Evolutionary conservation across 345 rosid genomes (phyloP).

Genomic region (Eucalyptus pauciflora): DNA sequence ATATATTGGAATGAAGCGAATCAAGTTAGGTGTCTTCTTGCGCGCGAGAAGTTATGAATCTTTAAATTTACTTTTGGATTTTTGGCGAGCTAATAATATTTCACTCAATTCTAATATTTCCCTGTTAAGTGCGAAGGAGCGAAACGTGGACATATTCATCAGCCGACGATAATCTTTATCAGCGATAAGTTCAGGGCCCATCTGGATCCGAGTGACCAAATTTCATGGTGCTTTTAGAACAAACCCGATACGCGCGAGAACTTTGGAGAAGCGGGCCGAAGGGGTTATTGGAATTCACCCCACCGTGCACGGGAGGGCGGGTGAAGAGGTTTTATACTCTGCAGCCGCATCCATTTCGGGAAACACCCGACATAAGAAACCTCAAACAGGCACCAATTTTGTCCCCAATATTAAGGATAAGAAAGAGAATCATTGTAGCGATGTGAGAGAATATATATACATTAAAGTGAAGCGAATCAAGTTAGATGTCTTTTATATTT

Average conservation of each 20-base stretch:
- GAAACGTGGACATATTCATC: background rate
- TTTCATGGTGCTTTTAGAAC: background rate
- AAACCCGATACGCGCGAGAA: background rate
- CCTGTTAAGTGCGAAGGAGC: background rate
- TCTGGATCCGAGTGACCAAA: background rate
- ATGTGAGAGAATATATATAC: background rate
- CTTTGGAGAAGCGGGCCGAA: background rate
- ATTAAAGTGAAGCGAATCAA: background rate
- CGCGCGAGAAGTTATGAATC: fast-evolving
- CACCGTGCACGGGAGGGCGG: background rate
- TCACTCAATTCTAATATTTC: too few relatives aligned
- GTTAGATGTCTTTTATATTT: background rate
- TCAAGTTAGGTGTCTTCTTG: background rate
- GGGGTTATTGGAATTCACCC: background rate
- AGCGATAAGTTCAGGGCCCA: background rate
- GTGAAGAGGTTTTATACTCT: background rate
- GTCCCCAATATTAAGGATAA: background rate
- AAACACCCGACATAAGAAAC: background rate
- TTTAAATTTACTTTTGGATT: background rate
- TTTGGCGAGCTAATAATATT: background rate
- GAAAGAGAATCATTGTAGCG: background rate
- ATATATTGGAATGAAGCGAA: background rate
- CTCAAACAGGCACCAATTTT: background rate
- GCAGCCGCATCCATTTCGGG: background rate
- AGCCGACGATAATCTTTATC: background rate